A percentile compares a stretch with the other conserved stretches of the same genome.
phyloP scores from a whole-genome alignment of 208 protist species.

The Sergeia podlipaevii region DNA sequence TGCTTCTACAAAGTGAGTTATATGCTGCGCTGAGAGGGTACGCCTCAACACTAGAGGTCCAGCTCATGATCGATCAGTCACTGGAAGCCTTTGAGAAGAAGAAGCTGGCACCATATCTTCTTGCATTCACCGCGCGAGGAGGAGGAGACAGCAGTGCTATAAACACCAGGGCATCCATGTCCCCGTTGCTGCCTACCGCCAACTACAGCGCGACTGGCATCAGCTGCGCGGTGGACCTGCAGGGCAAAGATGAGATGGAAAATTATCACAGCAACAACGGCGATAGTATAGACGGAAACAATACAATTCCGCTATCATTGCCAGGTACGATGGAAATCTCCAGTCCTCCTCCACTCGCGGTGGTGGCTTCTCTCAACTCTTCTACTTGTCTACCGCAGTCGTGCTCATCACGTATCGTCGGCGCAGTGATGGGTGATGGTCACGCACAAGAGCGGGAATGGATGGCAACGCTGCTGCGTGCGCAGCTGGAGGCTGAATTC shows the following conservation, averaged over 20 bases:
- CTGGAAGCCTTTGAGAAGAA: conserved; percentile 29
- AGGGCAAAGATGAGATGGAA: background rate
- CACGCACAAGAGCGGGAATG: conserved; percentile 14
- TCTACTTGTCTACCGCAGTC: no score
- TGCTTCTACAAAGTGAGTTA: conserved; percentile 37
- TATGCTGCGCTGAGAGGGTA: conserved; percentile 32
- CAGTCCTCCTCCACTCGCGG: background rate
- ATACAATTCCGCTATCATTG: no score
- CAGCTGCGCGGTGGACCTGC: background rate
- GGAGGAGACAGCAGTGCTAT: no score
- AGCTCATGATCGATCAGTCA: conserved; percentile 57
- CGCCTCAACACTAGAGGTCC: conserved; percentile 48
- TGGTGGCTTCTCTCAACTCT: no score
- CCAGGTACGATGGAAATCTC: background rate
- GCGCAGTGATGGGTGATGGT: no score
- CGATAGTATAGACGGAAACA: background rate
- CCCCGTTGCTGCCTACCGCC: no score
- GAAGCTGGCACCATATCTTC: conserved; percentile 12
- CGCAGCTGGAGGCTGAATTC: conserved; percentile 20
- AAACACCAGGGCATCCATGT: no score
- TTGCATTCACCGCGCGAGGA: background rate
- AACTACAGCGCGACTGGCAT: background rate
- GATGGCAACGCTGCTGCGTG: conserved; percentile 25
- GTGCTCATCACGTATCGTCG: no score
- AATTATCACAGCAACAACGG: background rate